Evolutionary conservation across 2,329 filamentous ascomycete species (phyloP).

Genomic region (Grosmannia serpens): DNA sequence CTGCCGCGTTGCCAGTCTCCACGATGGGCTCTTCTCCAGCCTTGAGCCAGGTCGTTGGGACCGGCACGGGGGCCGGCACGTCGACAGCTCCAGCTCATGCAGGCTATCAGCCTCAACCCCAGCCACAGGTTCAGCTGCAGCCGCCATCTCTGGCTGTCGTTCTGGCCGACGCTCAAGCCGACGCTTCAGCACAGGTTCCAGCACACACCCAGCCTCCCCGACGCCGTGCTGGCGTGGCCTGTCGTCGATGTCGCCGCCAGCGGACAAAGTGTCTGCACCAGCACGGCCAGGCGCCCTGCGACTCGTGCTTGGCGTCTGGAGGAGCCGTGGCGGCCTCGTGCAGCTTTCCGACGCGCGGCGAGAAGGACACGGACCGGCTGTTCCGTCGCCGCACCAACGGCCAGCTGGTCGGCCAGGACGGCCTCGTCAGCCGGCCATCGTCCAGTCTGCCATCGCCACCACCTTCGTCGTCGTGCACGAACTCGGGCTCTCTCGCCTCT

Average conservation of each 20-base stretch:
- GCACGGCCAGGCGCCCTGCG: slow-evolving; percentile 22
- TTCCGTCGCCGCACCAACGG: slow-evolving; percentile 41
- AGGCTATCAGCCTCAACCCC: too few relatives aligned
- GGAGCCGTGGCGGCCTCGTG: slow-evolving; percentile 31
- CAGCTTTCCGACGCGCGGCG: slow-evolving; percentile 41
- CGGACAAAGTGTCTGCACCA: slow-evolving; percentile 12
- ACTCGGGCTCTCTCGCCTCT: not conserved
- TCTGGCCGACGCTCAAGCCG: not conserved
- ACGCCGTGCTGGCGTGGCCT: slow-evolving; percentile 6
- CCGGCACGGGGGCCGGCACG: not conserved
- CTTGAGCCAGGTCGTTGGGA: not conserved
- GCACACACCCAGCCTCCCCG: not conserved
- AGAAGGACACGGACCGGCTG: slow-evolving; percentile 40
- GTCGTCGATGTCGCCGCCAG: slow-evolving; percentile 10
- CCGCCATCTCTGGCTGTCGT: not conserved
- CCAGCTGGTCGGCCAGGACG: slow-evolving; percentile 21
- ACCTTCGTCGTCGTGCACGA: not conserved
- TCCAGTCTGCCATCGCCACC: not conserved
- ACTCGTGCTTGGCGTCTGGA: slow-evolving; percentile 37
- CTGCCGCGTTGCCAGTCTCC: not conserved
- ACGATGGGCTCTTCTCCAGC: not conserved
- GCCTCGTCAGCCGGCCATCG: not conserved
- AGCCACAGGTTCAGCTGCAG: not conserved
- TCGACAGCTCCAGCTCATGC: too few relatives aligned
- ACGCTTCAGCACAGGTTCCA: not conserved